These are phyloP conservation scores for Pseudopithomyces maydicus DNA, from an alignment of 2,329 filamentous ascomycete genomes.

Conservation along the genomic window DNA sequence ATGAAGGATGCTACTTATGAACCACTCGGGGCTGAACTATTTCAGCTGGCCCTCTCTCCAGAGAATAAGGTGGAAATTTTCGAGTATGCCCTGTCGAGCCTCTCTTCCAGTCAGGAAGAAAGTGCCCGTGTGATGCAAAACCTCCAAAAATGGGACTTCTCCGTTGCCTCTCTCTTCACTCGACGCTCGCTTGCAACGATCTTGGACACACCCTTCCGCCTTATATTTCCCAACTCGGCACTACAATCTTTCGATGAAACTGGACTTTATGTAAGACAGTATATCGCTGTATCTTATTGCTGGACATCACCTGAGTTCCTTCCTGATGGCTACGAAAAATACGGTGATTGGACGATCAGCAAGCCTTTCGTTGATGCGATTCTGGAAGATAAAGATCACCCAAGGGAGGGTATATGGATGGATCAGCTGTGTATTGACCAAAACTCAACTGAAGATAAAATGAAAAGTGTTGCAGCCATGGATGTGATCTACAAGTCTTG, in stretches of 20 bases:
- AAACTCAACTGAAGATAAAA: conserved; percentile 10
- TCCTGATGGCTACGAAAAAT: conserved; percentile 6
- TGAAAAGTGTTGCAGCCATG: conserved; percentile 21
- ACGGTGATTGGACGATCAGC: conserved; percentile 22
- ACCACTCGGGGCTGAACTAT: too few species aligned
- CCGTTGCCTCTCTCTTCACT: too few species aligned
- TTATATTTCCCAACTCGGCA: conserved; percentile 14
- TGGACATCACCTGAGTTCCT: conserved; percentile 18
- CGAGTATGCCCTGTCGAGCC: too few species aligned
- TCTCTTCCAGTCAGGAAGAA: too few species aligned
- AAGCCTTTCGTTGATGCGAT: conserved; percentile 21
- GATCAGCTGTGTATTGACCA: conserved; percentile 26
- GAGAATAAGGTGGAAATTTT: too few species aligned
- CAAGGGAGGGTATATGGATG: conserved; percentile 23
- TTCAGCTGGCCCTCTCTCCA: too few species aligned
- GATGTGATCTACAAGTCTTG: conserved; percentile 23
- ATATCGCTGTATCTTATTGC: conserved; percentile 23
- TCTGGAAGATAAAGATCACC: conserved; percentile 17
- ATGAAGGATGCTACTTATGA: too few species aligned
- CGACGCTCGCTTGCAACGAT: not conserved
- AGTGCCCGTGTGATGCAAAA: too few species aligned
- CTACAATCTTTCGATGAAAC: conserved; percentile 13
- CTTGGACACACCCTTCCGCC: conserved; percentile 19
- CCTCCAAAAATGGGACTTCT: too few species aligned
- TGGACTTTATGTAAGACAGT: conserved; percentile 19